phyloP scores from a whole-genome alignment of 345 rosid genomes.

The Clarkia xantiana region DNA sequence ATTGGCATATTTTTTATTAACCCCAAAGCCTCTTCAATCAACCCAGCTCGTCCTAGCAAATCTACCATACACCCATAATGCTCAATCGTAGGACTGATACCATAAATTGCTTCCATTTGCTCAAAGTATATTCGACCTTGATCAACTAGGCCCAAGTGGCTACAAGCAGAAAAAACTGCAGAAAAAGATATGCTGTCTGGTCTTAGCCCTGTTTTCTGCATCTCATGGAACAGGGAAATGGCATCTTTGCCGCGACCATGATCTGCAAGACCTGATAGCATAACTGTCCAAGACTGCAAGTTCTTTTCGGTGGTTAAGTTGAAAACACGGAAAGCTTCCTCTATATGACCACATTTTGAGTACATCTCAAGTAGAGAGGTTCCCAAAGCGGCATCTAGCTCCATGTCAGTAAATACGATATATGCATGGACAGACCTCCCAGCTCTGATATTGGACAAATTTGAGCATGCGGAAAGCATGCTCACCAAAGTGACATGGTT shows the following conservation, averaged over 20 bases:
- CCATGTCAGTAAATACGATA: constrained; percentile 13
- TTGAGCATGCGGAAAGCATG: constrained; percentile 22
- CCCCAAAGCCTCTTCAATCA: constrained; percentile 16
- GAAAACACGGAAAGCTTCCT: constrained; percentile 21
- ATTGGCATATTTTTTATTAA: constrained; percentile 17
- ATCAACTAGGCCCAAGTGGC: constrained; percentile 19
- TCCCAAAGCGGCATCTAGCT: constrained; percentile 25
- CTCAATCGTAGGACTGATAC: constrained; percentile 15
- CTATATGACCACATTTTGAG: constrained; percentile 30
- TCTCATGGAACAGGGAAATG: constrained; percentile 10
- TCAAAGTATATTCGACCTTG: constrained; percentile 12
- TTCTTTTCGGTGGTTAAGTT: constrained; percentile 19
- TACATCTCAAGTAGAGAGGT: constrained; percentile 46
- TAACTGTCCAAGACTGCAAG: constrained; percentile 34
- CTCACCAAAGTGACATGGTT: constrained; percentile 19
- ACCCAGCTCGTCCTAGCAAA: constrained; percentile 23
- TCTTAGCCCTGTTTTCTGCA: constrained; percentile 12
- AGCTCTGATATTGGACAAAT: constrained; percentile 11
- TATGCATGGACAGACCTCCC: constrained; percentile 23
- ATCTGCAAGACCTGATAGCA: constrained; percentile 29
- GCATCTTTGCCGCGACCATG: constrained; percentile 12
- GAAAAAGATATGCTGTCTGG: constrained; percentile 18
- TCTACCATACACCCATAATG: constrained; percentile 26
- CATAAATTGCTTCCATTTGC: constrained; percentile 8
- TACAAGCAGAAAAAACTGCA: constrained; percentile 17